Conservation (phyloP, 163 green algal genomes). For the Volvox carteri region DNA sequence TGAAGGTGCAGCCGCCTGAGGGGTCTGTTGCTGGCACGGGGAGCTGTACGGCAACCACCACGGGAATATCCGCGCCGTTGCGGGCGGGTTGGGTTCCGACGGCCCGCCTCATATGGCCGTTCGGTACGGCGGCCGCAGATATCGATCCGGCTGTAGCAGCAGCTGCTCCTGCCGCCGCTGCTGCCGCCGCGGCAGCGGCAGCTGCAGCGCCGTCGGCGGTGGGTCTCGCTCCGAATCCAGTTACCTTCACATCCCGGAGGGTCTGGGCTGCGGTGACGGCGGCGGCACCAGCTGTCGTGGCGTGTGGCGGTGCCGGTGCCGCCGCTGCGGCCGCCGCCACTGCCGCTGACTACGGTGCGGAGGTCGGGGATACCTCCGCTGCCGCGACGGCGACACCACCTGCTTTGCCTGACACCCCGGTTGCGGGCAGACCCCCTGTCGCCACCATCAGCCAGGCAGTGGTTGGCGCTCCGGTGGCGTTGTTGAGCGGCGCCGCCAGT, state of each 20-base stretch:
- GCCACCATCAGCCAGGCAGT: neutral
- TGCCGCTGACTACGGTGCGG: too few species aligned
- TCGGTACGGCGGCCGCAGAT: neutral
- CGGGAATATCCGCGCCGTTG: neutral
- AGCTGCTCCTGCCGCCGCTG: neutral
- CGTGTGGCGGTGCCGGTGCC: neutral
- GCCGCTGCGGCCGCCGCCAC: neutral
- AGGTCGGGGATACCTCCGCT: too few species aligned
- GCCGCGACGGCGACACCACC: neutral
- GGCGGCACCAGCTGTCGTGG: constrained; percentile 14
- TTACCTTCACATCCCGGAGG: too few species aligned
- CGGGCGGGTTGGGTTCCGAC: too few species aligned
- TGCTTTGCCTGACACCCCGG: too few species aligned
- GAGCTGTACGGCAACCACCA: neutral
- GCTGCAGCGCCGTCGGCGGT: neutral
- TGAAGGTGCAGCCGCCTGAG: neutral
- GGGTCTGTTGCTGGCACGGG: neutral
- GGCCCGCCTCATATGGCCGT: neutral
- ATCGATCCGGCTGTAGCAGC: neutral
- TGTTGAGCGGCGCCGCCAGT: constrained; percentile 2
- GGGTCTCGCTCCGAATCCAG: neutral
- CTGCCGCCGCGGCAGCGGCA: neutral
- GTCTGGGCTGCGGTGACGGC: neutral
- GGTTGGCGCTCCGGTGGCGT: neutral
- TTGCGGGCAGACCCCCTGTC: neutral